phyloP scores from a whole-genome alignment of 2,329 filamentous ascomycete genomes.

The Acrocalymma vagum region DNA sequence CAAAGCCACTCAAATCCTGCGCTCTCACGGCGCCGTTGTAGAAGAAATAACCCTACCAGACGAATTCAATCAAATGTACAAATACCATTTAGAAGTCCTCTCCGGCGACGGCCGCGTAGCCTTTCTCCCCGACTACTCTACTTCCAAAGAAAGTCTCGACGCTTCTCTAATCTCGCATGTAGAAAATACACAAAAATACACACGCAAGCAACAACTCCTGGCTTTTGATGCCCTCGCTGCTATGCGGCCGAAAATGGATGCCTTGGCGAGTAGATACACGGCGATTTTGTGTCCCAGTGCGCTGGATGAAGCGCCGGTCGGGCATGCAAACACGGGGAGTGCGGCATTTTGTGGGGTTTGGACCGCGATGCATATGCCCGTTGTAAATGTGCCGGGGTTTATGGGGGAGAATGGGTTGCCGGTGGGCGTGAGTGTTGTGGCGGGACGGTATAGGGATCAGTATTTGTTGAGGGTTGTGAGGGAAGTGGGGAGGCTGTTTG shows the following conservation, averaged over 20 bases:
- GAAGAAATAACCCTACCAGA: conserved; percentile 64
- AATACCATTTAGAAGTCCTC: conserved; percentile 64
- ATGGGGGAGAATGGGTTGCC: conserved; percentile 65
- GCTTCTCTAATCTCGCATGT: conserved; percentile 59
- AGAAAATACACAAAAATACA: conserved; percentile 55
- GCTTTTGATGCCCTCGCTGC: conserved; percentile 65
- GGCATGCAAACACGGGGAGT: conserved; percentile 63
- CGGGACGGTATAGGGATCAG: conserved; percentile 44
- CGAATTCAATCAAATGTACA: conserved; percentile 57
- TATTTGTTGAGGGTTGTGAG: conserved; percentile 35
- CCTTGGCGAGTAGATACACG: conserved; percentile 60
- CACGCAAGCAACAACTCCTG: conserved; percentile 59
- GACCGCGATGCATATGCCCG: conserved; percentile 69
- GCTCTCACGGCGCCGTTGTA: conserved; percentile 61
- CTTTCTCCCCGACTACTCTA: conserved; percentile 64
- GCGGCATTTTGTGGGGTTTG: conserved; percentile 61
- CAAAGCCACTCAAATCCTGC: conserved; percentile 43
- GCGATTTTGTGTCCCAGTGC: conserved; percentile 68
- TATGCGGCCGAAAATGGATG: conserved; percentile 64
- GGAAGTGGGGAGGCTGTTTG: conserved; percentile 39
- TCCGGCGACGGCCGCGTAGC: conserved; percentile 61
- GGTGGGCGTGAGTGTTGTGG: conserved; percentile 65
- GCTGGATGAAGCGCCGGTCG: conserved; percentile 66
- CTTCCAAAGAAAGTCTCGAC: conserved; percentile 58
- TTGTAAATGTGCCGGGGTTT: conserved; percentile 72